Base-by-base conservation (phyloP, 2,329 filamentous ascomycete species). In the Colletotrichum agaves region DNA sequence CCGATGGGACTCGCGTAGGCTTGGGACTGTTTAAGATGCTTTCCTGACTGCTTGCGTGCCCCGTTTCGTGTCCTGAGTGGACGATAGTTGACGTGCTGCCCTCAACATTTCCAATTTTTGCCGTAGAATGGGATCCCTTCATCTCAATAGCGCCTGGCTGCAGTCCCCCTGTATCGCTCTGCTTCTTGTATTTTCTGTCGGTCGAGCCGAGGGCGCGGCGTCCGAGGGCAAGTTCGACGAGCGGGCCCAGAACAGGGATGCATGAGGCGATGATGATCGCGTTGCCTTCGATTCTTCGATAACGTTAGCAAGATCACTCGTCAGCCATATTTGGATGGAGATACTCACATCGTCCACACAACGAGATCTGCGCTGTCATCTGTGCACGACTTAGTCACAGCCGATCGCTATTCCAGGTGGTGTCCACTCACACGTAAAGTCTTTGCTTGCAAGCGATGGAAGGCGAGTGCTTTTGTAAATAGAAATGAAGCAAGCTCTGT, bases 281-380 rank as follows among this genome's bases (percentile, higher is more conserved):
- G 31, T 64, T 53, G 47, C 62, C 62, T 27, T 61, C 62, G 1
- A 64, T 37, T 6, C 62, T 64, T 3, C 21, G 0, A 0, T 7
- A 4, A 3, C 1, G 17, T 33, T 17, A 50, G 47, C 47, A 6
- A 31, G 23, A 6, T 10, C 4, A 50, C n/a, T 12, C 27, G 10
- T 37, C 35, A 37, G 35, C 12, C 2, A 4, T 11, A 33, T 33
- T 33, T 33, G 0, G 5, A 11, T 3, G 4, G 10, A 37, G 4
- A 13, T 4, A 55, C 56, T 60, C 8, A 53, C 62, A 64, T 41
- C 19, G 62, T 61, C 62, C 55, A 64, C 15, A 64, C 61, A 3
- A 64, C 47, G 3, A 60, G 37, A 1, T 64, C 56, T 3, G 62
- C 62, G 7, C 62, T 64, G 12, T 64, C 62, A 4, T 64, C 62